Base-by-base conservation (phyloP, 495 filamentous ascomycete genomes). In the Astrothelium subdiscretum region DNA sequence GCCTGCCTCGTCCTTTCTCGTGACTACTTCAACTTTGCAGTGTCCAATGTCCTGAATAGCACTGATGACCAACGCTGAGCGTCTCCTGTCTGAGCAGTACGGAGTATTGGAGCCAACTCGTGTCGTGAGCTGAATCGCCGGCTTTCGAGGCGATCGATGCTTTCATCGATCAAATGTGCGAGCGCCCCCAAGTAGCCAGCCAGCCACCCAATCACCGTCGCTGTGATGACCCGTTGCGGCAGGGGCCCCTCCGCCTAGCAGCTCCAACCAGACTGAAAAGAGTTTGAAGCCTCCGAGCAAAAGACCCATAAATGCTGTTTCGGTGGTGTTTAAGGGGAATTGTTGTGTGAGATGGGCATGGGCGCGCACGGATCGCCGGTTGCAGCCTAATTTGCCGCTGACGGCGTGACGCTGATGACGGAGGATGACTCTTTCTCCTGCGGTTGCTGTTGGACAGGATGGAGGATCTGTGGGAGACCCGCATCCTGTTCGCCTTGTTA, bases 371-470 rank as follows among this genome's bases (percentile, higher is more conserved):
- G 48, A 54, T 54, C 48, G 48, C 48, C 48, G 48, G 48, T 54
- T 54, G 48, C 48, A 54, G 48, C 48, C 48, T 54, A 54, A 54
- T 54, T 54, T 29, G 48, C 48, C 48, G 48, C 48, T 54, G 48
- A 54, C 48, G 48, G 48, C 48, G 48, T 54, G 48, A 54, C 48
- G 48, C 48, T 54, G 48, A 29, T 29, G 48, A 26, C 48, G 11
- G 48, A 54, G 42, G 22, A 54, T 54, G 48, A 54, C 48, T 54
- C 48, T 54, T 54, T 24, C 29, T 29, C 29, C 29, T 5, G 48
- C 48, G 8, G 11, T 54, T 29, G 22, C 48, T 54, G 48, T 54
- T 54, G 48, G 48, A 54, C 48, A 54, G 48, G 22, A 8, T 48
- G 42, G 18, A 20, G 18, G 42, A 40, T 6, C 15, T 6, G 35